These are phyloP conservation scores for Gnetum montanum DNA, from an alignment of 75 land plant species.

Conservation along the genomic window DNA sequence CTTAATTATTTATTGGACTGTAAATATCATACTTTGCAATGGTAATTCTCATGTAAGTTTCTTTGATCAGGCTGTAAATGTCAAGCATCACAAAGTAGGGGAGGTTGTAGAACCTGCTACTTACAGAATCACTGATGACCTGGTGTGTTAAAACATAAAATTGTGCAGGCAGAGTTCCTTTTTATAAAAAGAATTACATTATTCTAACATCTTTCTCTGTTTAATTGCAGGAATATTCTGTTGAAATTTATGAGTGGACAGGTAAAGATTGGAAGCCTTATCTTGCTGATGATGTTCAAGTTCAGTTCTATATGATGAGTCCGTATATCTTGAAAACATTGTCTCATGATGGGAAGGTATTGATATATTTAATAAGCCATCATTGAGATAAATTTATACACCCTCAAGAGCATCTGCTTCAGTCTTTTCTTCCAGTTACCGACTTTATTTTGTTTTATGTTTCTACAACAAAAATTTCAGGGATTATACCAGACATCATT, in stretches of 20 bases:
- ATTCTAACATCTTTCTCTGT: background rate
- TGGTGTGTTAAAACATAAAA: slow-evolving; percentile 43
- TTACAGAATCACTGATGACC: slow-evolving; percentile 87
- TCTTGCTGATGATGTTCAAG: slow-evolving; percentile 91
- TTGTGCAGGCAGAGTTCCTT: background rate
- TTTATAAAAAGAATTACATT: background rate
- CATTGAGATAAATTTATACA: background rate
- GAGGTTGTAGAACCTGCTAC: slow-evolving; percentile 76
- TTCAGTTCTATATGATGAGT: slow-evolving; percentile 99
- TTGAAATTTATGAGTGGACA: slow-evolving; percentile 96
- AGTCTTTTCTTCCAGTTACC: background rate
- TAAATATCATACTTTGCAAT: no score
- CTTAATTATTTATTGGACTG: no score
- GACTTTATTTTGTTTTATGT: background rate
- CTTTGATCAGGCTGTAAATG: slow-evolving; percentile 87
- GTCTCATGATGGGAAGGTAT: slow-evolving; percentile 62
- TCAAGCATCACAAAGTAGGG: slow-evolving; percentile 79
- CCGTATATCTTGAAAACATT: slow-evolving; percentile 92
- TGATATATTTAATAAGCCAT: no score
- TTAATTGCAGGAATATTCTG: slow-evolving; percentile 58
- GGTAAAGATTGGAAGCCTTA: slow-evolving; percentile 93
- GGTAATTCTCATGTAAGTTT: no score
- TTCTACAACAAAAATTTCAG: no score
- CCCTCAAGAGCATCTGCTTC: background rate
- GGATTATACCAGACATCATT: slow-evolving; percentile 71